Conservation (phyloP, 164 flowering plant species). For the Sextonia rubra region DNA sequence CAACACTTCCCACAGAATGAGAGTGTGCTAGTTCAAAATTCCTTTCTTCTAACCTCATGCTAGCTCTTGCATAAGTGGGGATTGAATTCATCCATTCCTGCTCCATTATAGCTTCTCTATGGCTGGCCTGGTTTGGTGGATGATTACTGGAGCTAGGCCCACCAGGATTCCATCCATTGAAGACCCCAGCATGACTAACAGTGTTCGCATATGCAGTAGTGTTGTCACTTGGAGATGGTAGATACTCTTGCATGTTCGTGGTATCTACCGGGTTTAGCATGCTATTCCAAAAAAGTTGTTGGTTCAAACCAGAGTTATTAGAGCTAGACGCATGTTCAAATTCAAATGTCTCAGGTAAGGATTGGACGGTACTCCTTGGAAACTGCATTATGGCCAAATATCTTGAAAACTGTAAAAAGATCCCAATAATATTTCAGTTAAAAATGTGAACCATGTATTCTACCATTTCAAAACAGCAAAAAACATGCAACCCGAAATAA, state of each 20-base stretch:
- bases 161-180: slow-evolving; percentile 41
- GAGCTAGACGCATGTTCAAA: slow-evolving; percentile 52
- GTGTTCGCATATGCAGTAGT: slow-evolving; percentile 25
- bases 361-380: slow-evolving; percentile 37
- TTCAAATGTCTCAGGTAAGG: slow-evolving; percentile 48
- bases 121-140: slow-evolving; percentile 22
- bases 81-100: slow-evolving; percentile 45
- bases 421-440: not conserved
- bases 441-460: not conserved
- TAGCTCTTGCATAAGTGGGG: slow-evolving; percentile 26
- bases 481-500: not conserved
- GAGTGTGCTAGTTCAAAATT: slow-evolving; percentile 23
- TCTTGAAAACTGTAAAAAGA: not conserved
- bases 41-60: slow-evolving; percentile 34
- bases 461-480: not conserved
- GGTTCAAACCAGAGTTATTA: slow-evolving; percentile 31
- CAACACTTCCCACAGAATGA: slow-evolving; percentile 25
- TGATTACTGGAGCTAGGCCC: slow-evolving; percentile 49
- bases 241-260: slow-evolving; percentile 27
- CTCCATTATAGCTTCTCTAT: slow-evolving; percentile 43
- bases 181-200: slow-evolving; percentile 29
- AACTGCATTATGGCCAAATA: slow-evolving; percentile 50
- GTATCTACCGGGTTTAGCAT: slow-evolving; percentile 39
- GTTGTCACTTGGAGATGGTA: slow-evolving; percentile 30
- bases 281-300: slow-evolving; percentile 41